phyloP scores from a whole-genome alignment of 129 eudicot genomes.

The Arctium minus region DNA sequence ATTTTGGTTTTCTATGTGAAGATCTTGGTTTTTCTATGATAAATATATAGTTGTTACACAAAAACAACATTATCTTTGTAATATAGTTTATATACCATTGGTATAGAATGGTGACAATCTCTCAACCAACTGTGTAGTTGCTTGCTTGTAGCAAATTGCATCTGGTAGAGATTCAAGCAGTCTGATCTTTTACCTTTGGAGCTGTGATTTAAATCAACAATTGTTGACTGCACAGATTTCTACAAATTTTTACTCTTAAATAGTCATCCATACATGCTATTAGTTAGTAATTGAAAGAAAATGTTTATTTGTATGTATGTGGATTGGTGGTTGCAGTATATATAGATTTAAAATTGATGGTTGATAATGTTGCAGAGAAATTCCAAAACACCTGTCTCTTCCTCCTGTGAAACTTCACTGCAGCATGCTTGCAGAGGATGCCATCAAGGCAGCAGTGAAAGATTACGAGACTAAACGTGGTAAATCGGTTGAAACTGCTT shows the following conservation, averaged over 20 bases:
- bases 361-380: constrained; percentile 60
- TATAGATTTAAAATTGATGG: neutral
- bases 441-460: constrained; percentile 91
- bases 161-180: no score
- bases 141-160: no score
- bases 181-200: no score
- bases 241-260: neutral
- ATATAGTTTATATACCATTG: no score
- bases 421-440: constrained; percentile 99
- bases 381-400: constrained; percentile 92
- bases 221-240: neutral
- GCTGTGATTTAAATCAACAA: no score
- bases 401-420: constrained; percentile 97
- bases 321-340: neutral
- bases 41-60: no score
- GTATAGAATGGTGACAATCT: no score
- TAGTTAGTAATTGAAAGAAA: no score
- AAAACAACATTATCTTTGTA: no score
- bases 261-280: neutral
- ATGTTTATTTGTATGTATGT: neutral
- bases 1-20: no score
- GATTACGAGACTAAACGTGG: constrained; percentile 74
- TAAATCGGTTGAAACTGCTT: constrained; percentile 25
- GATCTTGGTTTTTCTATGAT: no score
- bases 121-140: no score